Evolutionary conservation across 768 basidiomycete genomes (phyloP), one percentile per base, ranked within the genome.

Genomic region (Porpolomopsis calyptriformis): DNA sequence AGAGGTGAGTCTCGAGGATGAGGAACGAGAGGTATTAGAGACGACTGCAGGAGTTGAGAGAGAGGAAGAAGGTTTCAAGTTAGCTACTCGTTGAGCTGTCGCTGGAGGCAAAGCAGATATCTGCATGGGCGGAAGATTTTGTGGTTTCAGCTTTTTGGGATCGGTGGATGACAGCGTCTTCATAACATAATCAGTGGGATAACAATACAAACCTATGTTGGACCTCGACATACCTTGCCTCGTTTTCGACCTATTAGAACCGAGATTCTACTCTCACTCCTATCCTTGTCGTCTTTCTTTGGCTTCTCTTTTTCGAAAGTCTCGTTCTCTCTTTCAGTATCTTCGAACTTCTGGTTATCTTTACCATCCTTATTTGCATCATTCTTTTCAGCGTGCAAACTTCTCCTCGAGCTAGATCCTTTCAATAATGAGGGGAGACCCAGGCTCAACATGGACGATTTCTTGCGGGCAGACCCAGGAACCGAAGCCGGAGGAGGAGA

Each of bases 191-290:
- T 41, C 39, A 39, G 43, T 49, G 40, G 53, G 46, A 56, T 25
- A 52, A 38, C 49, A 25, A 47, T 36, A 42, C 33, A 26, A 19
- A 43, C 39, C 25, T 27, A 29, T 29, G 43, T 39, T 40, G 45
- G 27, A 49, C 16, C 14, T 24, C 25, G 40, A 62, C 69, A 57
- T 56, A 92, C 91, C 80, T 94, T 93, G 64, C 91, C 92, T 43
- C 91, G 74, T 61, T 85, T 91, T 58, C 91, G 72, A 27, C 86
- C 85, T 72, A 93, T 88, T 47, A 92, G 67, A 22, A 81, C 78
- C 9, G 89, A 88, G 53, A 92, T 90, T 56, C 89, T 76, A 57
- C 89, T 89, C 65, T 91, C 86, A 53, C 88, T 91, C 33, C 89
- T 74, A 57, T 88, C 86, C 63, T 90, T 90, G 43, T 87, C 85